Evolutionary conservation across 495 filamentous ascomycete species (phyloP).

Genomic region (Neurospora sp.): DNA sequence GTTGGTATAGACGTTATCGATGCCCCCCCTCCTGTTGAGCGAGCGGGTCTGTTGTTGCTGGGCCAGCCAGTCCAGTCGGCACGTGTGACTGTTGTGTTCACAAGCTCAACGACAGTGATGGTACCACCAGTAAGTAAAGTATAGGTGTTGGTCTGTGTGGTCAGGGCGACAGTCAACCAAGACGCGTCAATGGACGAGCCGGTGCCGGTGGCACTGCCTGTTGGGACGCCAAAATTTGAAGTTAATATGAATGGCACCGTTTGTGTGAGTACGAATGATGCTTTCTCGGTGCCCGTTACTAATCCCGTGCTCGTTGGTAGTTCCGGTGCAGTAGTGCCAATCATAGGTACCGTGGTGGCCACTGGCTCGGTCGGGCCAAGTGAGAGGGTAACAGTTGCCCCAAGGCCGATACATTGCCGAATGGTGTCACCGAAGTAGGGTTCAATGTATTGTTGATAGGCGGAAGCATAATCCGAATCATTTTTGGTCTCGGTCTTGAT

Average conservation of each 20-base stretch:
- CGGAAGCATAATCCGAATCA: neutral
- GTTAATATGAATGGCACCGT: neutral
- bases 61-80: neutral
- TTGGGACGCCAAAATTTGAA: no score
- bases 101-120: neutral
- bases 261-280: neutral
- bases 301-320: neutral
- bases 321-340: neutral
- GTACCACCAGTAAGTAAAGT: neutral
- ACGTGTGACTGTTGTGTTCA: neutral
- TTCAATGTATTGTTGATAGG: neutral
- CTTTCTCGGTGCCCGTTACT: neutral
- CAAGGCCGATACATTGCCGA: neutral
- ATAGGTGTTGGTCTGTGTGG: neutral
- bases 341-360: neutral
- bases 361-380: neutral
- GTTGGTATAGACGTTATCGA: neutral
- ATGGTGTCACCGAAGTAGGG: neutral
- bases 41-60: neutral
- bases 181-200: neutral
- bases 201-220: neutral
- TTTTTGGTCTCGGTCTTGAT: neutral
- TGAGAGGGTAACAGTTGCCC: neutral
- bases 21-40: neutral
- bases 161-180: neutral